Base-by-base conservation (phyloP, 345 rosid genomes). In the Sonneratia caseolaris region DNA sequence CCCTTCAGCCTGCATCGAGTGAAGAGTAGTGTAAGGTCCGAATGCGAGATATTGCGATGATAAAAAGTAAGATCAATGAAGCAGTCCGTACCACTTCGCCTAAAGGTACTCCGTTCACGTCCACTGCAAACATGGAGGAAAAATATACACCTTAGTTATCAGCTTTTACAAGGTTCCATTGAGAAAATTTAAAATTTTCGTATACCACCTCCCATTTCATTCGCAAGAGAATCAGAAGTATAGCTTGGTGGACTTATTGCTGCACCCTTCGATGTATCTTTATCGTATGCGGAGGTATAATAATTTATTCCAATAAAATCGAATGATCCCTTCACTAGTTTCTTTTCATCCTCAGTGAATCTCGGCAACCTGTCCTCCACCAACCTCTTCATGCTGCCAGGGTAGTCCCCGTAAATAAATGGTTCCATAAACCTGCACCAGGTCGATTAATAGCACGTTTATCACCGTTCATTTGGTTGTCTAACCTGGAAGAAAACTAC, bases 261-360 rank as follows among this genome's bases (percentile, higher is more conserved):
- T 14, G 27, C 66, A 64, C 74, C 37, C 11, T 72, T n/a, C 4
- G 84, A 72, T 48, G 70, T 9, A 79, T 68, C 65, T 47, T 68
- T 72, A 69, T 77, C 85, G 80, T 75, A 85, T 45, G 40, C 51
- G 40, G 84, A n/a, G 22, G 79, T 68, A 40, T 85, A 85, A 56
- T 81, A 83, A 56, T 85, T 85, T 57, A 85, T 70, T 22, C 84
- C 87, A n/a, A 85, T 72, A 73, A 83, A 85, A 69, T 85, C 85
- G 53, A 78, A 72, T 49, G 85, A 79, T 22, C 82, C 80, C 73
- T 66, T 80, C 15, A 83, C 47, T n/a, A 83, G 15, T 47, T 70
- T 24, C 68, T 71, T 80, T 72, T 85, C 84, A 71, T 75, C 49
- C 36, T 68, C 36, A 3, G 76, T 76, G 79, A 83, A 85, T 24